These are phyloP conservation scores for Dicorynia guianensis DNA, from an alignment of 306 rosid species.

Conservation along the genomic window DNA sequence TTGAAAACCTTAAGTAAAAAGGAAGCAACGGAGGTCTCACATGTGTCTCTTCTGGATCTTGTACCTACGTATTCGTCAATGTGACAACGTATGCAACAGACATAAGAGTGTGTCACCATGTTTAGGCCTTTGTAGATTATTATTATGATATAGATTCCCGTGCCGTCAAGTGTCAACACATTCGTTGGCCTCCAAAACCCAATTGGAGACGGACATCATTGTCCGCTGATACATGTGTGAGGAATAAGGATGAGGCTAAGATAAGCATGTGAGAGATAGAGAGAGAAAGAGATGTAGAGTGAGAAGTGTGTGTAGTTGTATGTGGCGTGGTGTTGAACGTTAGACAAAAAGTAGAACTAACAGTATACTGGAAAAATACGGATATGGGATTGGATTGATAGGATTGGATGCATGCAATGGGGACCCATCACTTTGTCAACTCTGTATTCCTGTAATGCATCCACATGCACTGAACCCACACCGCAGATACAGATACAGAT, in stretches of 20 bases:
- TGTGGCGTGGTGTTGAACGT: slow-evolving; percentile 22
- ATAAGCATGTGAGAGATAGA: neutral
- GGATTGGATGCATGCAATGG: slow-evolving; percentile 45
- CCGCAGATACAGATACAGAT: slow-evolving; percentile 35
- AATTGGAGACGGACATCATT: neutral
- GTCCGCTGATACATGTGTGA: neutral
- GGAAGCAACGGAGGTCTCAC: too few species aligned
- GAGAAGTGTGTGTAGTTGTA: neutral
- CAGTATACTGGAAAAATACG: slow-evolving; percentile 18
- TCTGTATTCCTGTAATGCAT: slow-evolving; percentile 18
- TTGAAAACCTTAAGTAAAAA: too few species aligned
- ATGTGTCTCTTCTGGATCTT: neutral
- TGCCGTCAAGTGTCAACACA: slow-evolving; percentile 16
- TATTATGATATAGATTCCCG: neutral
- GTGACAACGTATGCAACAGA: slow-evolving; percentile 21
- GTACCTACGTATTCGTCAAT: slow-evolving; percentile 6
- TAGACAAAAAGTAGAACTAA: slow-evolving; percentile 44
- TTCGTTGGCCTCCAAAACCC: slow-evolving; percentile 13
- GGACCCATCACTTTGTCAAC: slow-evolving; percentile 44
- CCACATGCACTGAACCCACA: slow-evolving; percentile 3
- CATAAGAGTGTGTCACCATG: neutral
- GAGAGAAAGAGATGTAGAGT: neutral
- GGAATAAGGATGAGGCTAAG: too few species aligned
- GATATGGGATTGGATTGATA: slow-evolving; percentile 40
- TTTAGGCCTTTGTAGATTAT: slow-evolving; percentile 15